A percentile compares a stretch with the other conserved stretches of the same genome.
Evolutionary conservation across 768 basidiomycete species (phyloP).

Genomic region (Dendrothele bispora): DNA sequence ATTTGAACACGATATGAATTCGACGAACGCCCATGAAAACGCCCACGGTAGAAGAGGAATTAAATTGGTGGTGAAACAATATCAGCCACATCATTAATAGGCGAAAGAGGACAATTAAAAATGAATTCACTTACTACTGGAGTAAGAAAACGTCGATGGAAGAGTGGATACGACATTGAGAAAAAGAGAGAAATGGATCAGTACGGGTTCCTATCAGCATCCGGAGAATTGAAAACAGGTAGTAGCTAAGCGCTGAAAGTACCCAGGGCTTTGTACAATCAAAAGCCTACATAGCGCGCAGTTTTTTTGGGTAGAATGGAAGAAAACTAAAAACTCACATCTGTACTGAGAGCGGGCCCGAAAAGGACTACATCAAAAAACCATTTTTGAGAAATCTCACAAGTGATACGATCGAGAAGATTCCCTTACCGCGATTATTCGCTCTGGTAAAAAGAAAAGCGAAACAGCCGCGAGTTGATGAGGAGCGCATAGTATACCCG

Average conservation of each 20-base stretch:
- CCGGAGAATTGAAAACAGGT: not conserved
- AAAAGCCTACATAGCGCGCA: constrained; percentile 1
- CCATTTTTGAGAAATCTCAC: not conserved
- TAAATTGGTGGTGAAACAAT: no score
- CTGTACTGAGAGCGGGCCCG: constrained; percentile 33
- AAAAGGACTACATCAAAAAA: constrained; percentile 38
- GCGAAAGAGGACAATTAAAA: no score
- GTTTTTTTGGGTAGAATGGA: no score
- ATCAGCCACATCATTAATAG: no score
- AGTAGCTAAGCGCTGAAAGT: not conserved
- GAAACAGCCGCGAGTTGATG: not conserved
- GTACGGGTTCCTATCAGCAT: no score
- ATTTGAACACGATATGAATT: not conserved
- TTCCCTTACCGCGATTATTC: constrained; percentile 51
- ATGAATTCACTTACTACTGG: no score
- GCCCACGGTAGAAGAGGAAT: not conserved
- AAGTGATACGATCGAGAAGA: not conserved
- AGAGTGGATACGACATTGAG: no score
- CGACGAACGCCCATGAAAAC: not conserved
- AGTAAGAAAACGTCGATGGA: no score
- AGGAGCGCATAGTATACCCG: not conserved
- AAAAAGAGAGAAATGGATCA: no score
- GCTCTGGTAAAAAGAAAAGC: constrained; percentile 31
- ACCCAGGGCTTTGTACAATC: not conserved
- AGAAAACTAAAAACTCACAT: constrained; percentile 28